Evolutionary conservation across 371 early-diverging fungal genomes (phyloP).

Genomic region (Haplosporangium sp.): DNA sequence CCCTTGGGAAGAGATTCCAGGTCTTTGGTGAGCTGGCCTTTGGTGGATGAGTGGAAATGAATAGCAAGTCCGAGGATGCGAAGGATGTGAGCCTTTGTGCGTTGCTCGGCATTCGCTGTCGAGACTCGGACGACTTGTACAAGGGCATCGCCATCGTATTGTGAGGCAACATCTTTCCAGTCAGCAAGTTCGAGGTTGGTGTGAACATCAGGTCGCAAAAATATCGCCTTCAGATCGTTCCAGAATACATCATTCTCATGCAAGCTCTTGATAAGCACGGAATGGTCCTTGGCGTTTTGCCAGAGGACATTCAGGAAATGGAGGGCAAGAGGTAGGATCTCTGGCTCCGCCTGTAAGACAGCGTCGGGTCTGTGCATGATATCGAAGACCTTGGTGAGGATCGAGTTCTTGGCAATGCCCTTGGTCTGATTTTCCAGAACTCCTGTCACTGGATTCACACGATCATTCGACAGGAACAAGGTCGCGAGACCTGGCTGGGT

Average conservation of each 20-base stretch:
- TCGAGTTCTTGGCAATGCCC: conserved; percentile 36
- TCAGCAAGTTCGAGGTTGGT: conserved; percentile 23
- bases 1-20: conserved; percentile 36
- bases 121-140: conserved; percentile 24
- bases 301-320: conserved; percentile 43
- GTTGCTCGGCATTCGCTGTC: conserved; percentile 33
- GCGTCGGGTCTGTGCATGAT: conserved; percentile 19
- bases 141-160: conserved; percentile 20
- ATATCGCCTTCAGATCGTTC: conserved; percentile 30
- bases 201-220: conserved; percentile 22
- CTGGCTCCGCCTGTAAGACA: conserved; percentile 21
- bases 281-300: conserved; percentile 51
- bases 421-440: conserved; percentile 24
- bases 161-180: conserved; percentile 21
- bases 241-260: conserved; percentile 38
- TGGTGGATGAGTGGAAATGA: conserved; percentile 28
- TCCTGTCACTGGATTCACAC: conserved; percentile 30
- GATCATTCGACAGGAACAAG: conserved; percentile 44
- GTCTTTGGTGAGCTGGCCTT: conserved; percentile 7
- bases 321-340: conserved; percentile 38
- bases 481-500: conserved; percentile 52
- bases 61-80: conserved; percentile 44
- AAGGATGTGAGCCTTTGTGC: conserved; percentile 36
- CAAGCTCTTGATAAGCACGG: conserved; percentile 33
- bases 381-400: conserved; percentile 33